These are phyloP conservation scores for Populus hybrid DNA, from an alignment of 441 rosid genomes.

Conservation along the genomic window DNA sequence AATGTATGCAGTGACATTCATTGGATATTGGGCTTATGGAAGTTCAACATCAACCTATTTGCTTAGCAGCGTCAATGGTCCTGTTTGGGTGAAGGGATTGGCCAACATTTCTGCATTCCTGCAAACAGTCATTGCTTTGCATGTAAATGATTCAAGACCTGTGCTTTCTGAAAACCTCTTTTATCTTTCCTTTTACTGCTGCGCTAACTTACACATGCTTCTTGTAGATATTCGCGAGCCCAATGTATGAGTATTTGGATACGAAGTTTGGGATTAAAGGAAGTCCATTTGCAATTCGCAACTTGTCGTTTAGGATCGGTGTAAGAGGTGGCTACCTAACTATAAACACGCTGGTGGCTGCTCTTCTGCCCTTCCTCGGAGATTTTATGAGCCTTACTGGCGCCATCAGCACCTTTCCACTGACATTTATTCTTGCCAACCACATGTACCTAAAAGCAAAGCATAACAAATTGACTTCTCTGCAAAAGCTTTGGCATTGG, in stretches of 20 bases:
- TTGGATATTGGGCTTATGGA: conserved; percentile 99
- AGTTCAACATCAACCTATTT: conserved; percentile 60
- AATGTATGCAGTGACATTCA: conserved; percentile 61
- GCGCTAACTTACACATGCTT: not conserved
- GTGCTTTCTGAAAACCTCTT: not conserved
- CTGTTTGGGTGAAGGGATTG: conserved; percentile 71
- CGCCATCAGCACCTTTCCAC: conserved; percentile 84
- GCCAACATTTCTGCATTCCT: conserved; percentile 82
- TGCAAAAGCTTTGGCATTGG: conserved; percentile 84
- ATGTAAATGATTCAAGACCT: conserved; percentile 35
- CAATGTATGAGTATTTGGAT: conserved; percentile 82
- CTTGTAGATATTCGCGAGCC: conserved; percentile 82
- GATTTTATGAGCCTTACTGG: conserved; percentile 91
- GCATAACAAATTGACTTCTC: conserved; percentile 38
- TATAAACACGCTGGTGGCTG: conserved; percentile 65
- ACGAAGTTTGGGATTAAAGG: conserved; percentile 74
- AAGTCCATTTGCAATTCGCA: conserved; percentile 48
- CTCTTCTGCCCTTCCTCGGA: conserved; percentile 84
- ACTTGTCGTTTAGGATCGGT: conserved; percentile 53
- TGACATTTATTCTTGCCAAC: conserved; percentile 86
- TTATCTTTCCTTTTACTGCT: not conserved
- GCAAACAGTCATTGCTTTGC: conserved; percentile 80
- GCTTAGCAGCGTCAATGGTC: conserved; percentile 69
- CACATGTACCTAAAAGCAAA: conserved; percentile 78
- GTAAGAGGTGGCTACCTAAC: conserved; percentile 78